Base-by-base conservation (phyloP, 73 alveolate genomes). In the Symbiodinium natans region DNA sequence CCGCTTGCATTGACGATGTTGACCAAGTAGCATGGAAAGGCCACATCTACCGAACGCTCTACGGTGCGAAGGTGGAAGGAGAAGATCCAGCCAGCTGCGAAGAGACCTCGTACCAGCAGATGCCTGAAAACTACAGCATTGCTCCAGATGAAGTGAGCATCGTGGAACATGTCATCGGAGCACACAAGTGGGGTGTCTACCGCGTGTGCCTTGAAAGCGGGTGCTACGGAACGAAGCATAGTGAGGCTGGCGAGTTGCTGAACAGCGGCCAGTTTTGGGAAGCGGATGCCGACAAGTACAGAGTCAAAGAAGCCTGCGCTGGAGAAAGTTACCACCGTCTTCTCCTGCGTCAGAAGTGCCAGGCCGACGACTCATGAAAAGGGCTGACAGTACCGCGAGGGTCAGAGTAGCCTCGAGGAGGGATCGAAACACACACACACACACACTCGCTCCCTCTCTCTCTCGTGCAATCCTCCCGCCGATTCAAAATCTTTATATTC, bases 21-120 rank as follows among this genome's bases (percentile, higher is more conserved):
- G 52, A 80, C n/a, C 88, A 80, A 80, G 56, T 80, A 36, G 88
- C 88, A 3, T 80, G 88, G 88, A 80, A 80, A 59, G 88, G 88
- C 88, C 88, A 80, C 59, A 80, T 80, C 88, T 80, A 80, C 56
- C 88, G 88, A n/a, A 80, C 88, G 56, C 56, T 80, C 36, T 80
- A 80, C 63, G 56, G 88, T 13, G 88, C 88, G 17, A 27, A 80
- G 15, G 48, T 80, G 59, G 88, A 80, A 27, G 88, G 88, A 2
- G 59, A 38, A 4, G 38, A 56, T 17, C 48, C 48, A 3, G 38
- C 88, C 59, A 80, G 88, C 33, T 80, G 88, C 88, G 88, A 80
- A 33, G 88, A 80, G 88, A 38, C 56, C 10, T 17, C 88, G 36
- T 80, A 38, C 38, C 54, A 38, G 36, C 25, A 41, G 54, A 36